phyloP scores from a whole-genome alignment of 208 protist genomes.

The Leishmania tropica region DNA sequence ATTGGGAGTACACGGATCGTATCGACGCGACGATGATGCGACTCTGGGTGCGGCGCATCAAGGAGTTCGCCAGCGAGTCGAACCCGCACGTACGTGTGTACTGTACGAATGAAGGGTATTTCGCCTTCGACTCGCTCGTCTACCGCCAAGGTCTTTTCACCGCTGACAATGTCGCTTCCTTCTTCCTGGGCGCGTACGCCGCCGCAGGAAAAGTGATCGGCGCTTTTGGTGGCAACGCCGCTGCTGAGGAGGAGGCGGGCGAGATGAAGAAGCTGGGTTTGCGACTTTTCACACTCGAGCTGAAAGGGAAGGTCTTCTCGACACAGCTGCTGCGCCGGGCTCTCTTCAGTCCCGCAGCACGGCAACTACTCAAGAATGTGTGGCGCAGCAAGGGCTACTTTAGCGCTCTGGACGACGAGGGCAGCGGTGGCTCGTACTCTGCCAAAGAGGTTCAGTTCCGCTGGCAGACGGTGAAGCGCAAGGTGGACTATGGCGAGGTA shows the following conservation, averaged over 20 bases:
- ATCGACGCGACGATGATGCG: not conserved
- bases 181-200: slow-evolving; percentile 32
- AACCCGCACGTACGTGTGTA: slow-evolving; percentile 40
- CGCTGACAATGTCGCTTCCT: slow-evolving; percentile 26
- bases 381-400: slow-evolving; percentile 74
- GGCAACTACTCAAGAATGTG: slow-evolving; percentile 32
- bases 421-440: not conserved
- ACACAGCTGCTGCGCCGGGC: slow-evolving; percentile 11
- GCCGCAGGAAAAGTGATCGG: slow-evolving; percentile 27
- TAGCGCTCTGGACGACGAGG: slow-evolving; percentile 36
- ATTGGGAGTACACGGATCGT: slow-evolving; percentile 34
- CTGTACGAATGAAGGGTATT: slow-evolving; percentile 25
- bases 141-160: slow-evolving; percentile 27
- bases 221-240: not conserved
- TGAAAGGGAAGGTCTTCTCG: not conserved
- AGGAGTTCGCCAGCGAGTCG: slow-evolving; percentile 10
- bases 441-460: slow-evolving; percentile 30
- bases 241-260: slow-evolving; percentile 34
- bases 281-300: slow-evolving; percentile 32
- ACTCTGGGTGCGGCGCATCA: slow-evolving; percentile 22
- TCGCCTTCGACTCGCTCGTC: slow-evolving; percentile 32
- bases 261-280: slow-evolving; percentile 37
- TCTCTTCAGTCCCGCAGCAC: slow-evolving; percentile 11
- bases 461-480: slow-evolving; percentile 40
- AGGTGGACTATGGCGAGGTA: slow-evolving; percentile 52